Percentiles rank a stretch among this genome's conserved stretches.
phyloP scores from a whole-genome alignment of 768 basidiomycete genomes.

The Cubamyces lactineus region DNA sequence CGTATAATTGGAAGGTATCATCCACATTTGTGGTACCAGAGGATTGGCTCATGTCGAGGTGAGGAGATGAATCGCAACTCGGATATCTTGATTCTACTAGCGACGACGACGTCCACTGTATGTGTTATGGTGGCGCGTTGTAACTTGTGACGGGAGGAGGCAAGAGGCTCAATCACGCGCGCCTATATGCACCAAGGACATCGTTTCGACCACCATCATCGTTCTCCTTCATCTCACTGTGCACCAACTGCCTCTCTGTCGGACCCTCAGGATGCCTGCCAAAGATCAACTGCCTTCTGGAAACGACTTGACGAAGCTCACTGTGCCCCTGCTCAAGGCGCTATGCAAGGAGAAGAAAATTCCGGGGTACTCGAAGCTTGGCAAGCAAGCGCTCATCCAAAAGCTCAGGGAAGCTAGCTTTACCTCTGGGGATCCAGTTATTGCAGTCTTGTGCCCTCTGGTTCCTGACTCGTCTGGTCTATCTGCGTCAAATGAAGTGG shows the following conservation, averaged over 20 bases:
- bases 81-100: background rate
- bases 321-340: constrained; percentile 64
- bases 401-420: constrained; percentile 39
- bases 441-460: too few species aligned
- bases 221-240: too few species aligned
- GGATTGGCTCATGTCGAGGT: background rate
- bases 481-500: background rate
- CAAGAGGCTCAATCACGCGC: background rate
- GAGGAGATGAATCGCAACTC: background rate
- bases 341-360: constrained; percentile 68
- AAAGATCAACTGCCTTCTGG: background rate
- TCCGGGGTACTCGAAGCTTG: constrained; percentile 68
- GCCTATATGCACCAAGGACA: background rate
- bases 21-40: constrained; percentile 14
- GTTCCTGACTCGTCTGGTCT: background rate
- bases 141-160: background rate
- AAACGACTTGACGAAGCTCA: constrained; percentile 42
- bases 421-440: background rate
- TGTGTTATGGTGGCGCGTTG: too few species aligned
- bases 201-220: too few species aligned
- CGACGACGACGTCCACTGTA: background rate
- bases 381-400: constrained; percentile 58
- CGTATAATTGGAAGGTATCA: constrained; percentile 57
- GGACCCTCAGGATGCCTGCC: background rate
- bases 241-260: too few species aligned